Base-by-base conservation (phyloP, 2,329 filamentous ascomycete genomes). In the Microcera coccophila region DNA sequence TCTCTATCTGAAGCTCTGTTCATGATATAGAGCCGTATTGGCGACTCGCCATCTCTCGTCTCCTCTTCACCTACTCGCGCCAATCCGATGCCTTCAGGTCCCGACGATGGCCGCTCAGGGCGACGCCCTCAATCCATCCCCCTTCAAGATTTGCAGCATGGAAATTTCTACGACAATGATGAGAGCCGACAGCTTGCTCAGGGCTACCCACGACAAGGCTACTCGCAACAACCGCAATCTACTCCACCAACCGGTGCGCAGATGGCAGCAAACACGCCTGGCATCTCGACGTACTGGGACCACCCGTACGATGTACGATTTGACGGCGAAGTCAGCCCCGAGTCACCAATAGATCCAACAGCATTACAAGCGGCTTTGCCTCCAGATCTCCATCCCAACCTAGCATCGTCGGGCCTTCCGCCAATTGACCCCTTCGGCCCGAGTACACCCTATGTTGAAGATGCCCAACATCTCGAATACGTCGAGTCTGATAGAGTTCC, bases 401-500 rank as follows among this genome's bases (percentile, higher is more conserved):
- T 44, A 29, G 36, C 26, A n/a, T 39, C 39, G 16, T 41, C 46
- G 15, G 35, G 24, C 40, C 32, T 50, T 43, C 41, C 53, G 35
- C 38, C 59, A 43, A 43, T 60, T 18, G 43, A 59, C 61, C 24
- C 55, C 52, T 49, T 57, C 60, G 34, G 46, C 54, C 44, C 60
- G 64, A 40, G 60, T 56, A 33, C 64, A 64, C 58, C 62, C 5
- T 69, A 67, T 36, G 50, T 55, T 24, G 65, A 66, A 46, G 65
- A 67, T 42, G 47, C 54, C 17, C 47, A 56, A 5, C 56, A 55
- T 39, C 50, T 52, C 32, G 62, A 67, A 31, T 60, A 74, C 47
- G 71, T 72, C 48, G 76, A 82, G 48, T 81, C 79, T 5, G 81
- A 84, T 58, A 69, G 69, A 31, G 70, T 77, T 12, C 81, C 81